phyloP scores from a whole-genome alignment of 345 rosid species.

The Orychophragmus violaceus region DNA sequence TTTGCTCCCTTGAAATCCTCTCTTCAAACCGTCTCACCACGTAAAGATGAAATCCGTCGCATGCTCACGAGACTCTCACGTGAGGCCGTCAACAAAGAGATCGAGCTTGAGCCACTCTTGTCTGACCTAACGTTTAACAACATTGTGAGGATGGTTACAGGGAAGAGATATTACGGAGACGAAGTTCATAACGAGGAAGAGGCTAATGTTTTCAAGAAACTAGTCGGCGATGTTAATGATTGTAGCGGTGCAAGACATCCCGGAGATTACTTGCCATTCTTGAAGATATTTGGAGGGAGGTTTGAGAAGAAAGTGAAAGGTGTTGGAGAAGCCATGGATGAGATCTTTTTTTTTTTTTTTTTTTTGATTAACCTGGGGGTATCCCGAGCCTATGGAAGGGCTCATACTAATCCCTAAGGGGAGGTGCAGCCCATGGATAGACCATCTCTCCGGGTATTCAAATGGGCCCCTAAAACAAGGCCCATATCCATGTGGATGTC shows the following conservation, averaged over 20 bases:
- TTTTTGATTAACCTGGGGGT: too few relatives aligned
- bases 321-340: conserved; percentile 34
- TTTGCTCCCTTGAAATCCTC: conserved; percentile 41
- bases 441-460: too few relatives aligned
- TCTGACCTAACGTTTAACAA: conserved; percentile 31
- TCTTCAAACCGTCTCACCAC: conserved; percentile 42
- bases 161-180: conserved; percentile 50
- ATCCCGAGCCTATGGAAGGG: too few relatives aligned
- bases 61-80: conserved; percentile 32
- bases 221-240: conserved; percentile 13
- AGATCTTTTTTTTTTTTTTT: too few relatives aligned
- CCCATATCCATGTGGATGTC: too few relatives aligned
- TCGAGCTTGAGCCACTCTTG: conserved; percentile 17
- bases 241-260: conserved; percentile 26
- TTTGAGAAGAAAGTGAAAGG: conserved; percentile 32
- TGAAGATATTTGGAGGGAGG: conserved; percentile 28
- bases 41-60: conserved; percentile 42
- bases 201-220: conserved; percentile 29
- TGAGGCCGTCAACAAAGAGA: conserved; percentile 19
- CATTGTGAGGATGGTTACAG: conserved; percentile 44
- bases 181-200: conserved; percentile 32
- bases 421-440: too few relatives aligned
- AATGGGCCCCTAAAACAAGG: too few relatives aligned
- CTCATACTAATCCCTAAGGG: too few relatives aligned
- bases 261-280: conserved; percentile 36